Conservation (phyloP, 768 basidiomycete species). For the Xerocomellus intermedius region DNA sequence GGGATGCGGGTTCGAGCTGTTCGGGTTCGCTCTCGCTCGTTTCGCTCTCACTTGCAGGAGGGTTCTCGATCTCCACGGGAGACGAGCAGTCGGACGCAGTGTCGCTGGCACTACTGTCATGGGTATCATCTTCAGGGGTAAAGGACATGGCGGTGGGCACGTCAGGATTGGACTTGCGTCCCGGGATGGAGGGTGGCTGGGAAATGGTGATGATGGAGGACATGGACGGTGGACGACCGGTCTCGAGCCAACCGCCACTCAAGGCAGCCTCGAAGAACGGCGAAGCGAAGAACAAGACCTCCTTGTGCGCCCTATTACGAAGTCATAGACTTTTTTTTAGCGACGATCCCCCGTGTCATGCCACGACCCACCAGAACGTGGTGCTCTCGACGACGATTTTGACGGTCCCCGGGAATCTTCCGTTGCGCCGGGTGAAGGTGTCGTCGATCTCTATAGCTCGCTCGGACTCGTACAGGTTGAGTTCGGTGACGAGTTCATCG, state of each 20-base stretch:
- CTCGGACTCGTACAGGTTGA: conserved; percentile 64
- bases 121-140: conserved; percentile 50
- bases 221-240: conserved; percentile 73
- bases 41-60: conserved; percentile 34
- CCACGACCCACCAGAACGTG: conserved; percentile 76
- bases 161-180: conserved; percentile 42
- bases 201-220: conserved; percentile 85
- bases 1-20: conserved; percentile 18
- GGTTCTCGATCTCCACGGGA: conserved; percentile 39
- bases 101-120: conserved; percentile 33
- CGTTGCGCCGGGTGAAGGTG: conserved; percentile 63
- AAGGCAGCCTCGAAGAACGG: conserved; percentile 92
- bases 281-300: conserved; percentile 88
- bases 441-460: conserved; percentile 78
- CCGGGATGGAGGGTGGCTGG: conserved; percentile 62
- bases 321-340: no score
- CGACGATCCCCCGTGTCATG: conserved; percentile 2
- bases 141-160: conserved; percentile 57
- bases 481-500: conserved; percentile 67
- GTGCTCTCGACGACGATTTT: conserved; percentile 88
- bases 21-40: conserved; percentile 38
- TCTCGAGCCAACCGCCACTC: conserved; percentile 92
- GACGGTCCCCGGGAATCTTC: conserved; percentile 77
- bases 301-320: conserved; percentile 77
- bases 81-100: conserved; percentile 41